A percentile compares a stretch with the other conserved stretches of the same genome.
Evolutionary conservation across 371 early-diverging fungal species (phyloP).

Genomic region (Rhizopus arrhizus): DNA sequence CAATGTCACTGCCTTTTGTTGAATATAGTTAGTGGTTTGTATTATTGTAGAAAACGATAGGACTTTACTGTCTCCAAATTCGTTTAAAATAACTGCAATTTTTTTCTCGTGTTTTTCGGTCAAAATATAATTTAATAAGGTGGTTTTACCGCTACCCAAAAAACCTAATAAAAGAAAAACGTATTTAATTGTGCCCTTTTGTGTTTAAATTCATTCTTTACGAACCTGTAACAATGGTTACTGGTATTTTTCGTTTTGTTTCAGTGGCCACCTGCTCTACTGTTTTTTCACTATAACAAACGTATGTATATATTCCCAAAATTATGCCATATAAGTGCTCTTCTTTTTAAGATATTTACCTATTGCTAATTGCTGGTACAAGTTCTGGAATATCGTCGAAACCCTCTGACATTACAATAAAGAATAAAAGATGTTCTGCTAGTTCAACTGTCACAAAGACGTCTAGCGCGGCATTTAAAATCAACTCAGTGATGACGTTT

Average conservation of each 20-base stretch:
- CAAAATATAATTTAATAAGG: conserved; percentile 86
- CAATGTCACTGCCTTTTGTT: conserved; percentile 82
- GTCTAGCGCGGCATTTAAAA: background rate
- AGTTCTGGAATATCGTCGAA: conserved; percentile 63
- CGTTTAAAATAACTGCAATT: conserved; percentile 94
- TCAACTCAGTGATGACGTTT: conserved; percentile 1
- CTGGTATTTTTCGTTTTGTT: conserved; percentile 60
- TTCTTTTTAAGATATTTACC: background rate
- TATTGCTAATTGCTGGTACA: conserved; percentile 32
- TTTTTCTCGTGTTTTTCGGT: conserved; percentile 89
- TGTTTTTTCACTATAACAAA: background rate
- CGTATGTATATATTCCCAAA: background rate
- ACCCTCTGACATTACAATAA: conserved; percentile 27
- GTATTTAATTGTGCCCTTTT: background rate
- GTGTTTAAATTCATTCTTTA: no score
- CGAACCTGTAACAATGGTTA: conserved; percentile 70
- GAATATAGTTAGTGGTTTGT: background rate
- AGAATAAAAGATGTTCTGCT: background rate
- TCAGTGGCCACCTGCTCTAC: background rate
- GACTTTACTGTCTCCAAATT: conserved; percentile 74
- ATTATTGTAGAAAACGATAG: no score
- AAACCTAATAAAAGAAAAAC: conserved; percentile 53
- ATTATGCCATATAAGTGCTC: background rate
- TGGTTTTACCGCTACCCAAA: conserved; percentile 94
- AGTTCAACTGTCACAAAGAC: no score